Percentiles rank a stretch among this genome's conserved stretches.
Evolutionary conservation across 345 rosid genomes (phyloP).

Genomic region (Ceriops zippeliana): DNA sequence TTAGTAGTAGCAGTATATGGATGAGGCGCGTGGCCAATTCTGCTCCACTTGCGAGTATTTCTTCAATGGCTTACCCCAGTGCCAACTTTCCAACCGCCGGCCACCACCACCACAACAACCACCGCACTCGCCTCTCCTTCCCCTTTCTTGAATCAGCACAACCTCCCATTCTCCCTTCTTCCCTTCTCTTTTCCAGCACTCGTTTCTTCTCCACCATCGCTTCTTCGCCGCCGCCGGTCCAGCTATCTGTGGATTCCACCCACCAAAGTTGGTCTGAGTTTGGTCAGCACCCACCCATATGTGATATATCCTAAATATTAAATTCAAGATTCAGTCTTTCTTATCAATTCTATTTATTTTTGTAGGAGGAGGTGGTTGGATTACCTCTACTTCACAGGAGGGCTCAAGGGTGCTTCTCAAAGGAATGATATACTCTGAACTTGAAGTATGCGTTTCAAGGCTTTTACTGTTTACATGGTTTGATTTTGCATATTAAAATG

Average conservation of each 20-base stretch:
- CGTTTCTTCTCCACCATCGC: conserved; percentile 22
- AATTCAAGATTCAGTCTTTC: neutral
- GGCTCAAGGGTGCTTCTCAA: conserved; percentile 54
- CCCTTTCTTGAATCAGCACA: conserved; percentile 7
- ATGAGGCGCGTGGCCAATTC: conserved; percentile 33
- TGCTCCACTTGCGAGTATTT: conserved; percentile 7
- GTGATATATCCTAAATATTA: no score
- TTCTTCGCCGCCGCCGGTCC: conserved; percentile 16
- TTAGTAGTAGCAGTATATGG: conserved; percentile 34
- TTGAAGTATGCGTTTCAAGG: conserved; percentile 45
- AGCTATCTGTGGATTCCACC: conserved; percentile 3
- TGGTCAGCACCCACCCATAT: conserved; percentile 4
- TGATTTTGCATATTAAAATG: neutral
- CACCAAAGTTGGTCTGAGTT: conserved; percentile 14
- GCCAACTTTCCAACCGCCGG: neutral
- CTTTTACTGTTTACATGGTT: neutral
- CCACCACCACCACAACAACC: neutral
- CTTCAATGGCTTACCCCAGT: conserved; percentile 14
- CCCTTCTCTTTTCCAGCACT: conserved; percentile 23
- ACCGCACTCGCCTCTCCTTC: conserved; percentile 4
- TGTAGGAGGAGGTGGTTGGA: conserved; percentile 16
- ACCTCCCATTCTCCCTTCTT: conserved; percentile 7
- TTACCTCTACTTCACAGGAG: conserved; percentile 17
- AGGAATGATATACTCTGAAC: conserved; percentile 63
- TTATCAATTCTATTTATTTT: neutral